Conservation (phyloP, 768 basidiomycete genomes). For the Cytidiella melzeri region DNA sequence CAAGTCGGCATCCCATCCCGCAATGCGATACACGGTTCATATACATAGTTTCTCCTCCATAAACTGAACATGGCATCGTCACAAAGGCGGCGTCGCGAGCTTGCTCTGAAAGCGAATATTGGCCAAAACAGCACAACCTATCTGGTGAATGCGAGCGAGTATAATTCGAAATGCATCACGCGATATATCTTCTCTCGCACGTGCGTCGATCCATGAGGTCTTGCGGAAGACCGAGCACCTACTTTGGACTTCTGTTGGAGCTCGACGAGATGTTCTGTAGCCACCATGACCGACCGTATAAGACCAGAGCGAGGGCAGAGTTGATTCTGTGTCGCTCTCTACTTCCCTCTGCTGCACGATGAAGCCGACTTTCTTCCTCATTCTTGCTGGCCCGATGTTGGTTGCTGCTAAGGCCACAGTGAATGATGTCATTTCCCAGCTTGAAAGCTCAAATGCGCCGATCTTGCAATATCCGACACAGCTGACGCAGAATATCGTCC, state of each 20-base stretch:
- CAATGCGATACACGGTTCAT: too few relatives aligned
- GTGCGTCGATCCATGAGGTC: background rate
- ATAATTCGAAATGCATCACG: background rate
- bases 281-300: background rate
- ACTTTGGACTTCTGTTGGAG: too few relatives aligned
- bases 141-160: too few relatives aligned
- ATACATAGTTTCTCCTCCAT: too few relatives aligned
- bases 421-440: slow-evolving; percentile 13
- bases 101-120: too few relatives aligned
- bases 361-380: background rate
- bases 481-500: slow-evolving; percentile 41
- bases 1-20: too few relatives aligned
- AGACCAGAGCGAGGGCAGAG: too few relatives aligned
- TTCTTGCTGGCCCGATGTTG: slow-evolving; percentile 4
- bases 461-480: slow-evolving; percentile 40
- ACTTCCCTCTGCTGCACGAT: background rate
- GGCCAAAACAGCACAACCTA: too few relatives aligned
- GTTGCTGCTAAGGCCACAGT: slow-evolving; percentile 15
- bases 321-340: too few relatives aligned
- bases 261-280: background rate
- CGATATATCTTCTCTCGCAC: background rate
- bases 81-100: too few relatives aligned
- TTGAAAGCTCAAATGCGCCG: slow-evolving; percentile 29
- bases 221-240: background rate
- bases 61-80: too few relatives aligned